Percentiles rank a stretch among this genome's conserved stretches.
phyloP scores from a whole-genome alignment of 768 basidiomycete species.

The Nevesoporus exiguus region DNA sequence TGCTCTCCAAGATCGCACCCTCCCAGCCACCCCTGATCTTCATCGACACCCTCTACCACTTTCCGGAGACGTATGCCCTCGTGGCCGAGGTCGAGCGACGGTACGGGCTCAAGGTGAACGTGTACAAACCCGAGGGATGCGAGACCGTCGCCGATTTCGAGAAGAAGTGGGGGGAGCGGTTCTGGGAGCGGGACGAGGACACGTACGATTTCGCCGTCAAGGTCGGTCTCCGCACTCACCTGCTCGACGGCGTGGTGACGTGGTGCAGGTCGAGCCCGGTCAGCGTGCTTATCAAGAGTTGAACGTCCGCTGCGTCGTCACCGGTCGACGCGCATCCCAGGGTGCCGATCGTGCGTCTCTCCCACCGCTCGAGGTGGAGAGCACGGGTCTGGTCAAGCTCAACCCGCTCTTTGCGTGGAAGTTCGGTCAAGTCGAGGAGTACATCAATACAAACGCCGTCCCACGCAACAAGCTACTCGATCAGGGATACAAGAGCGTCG shows the following conservation, averaged over 20 bases:
- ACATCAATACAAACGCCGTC: constrained; percentile 76
- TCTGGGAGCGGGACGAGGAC: constrained; percentile 88
- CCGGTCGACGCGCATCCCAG: constrained; percentile 91
- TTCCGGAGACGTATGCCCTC: constrained; percentile 87
- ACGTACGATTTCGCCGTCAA: constrained; percentile 92
- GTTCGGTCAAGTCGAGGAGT: constrained; percentile 79
- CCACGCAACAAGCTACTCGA: constrained; percentile 85
- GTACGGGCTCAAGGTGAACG: constrained; percentile 70
- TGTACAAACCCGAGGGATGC: constrained; percentile 77
- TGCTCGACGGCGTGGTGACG: background rate
- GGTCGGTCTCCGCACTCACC: constrained; percentile 40
- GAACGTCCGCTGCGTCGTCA: constrained; percentile 82
- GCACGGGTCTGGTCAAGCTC: constrained; percentile 86
- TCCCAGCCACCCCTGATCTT: constrained; percentile 82
- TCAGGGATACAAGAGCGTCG: constrained; percentile 92
- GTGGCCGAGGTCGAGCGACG: constrained; percentile 74
- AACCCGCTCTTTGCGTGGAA: constrained; percentile 92
- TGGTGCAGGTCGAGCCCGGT: constrained; percentile 84
- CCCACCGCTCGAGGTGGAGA: constrained; percentile 85
- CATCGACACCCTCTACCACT: constrained; percentile 96
- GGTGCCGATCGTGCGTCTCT: constrained; percentile 84
- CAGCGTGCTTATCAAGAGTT: constrained; percentile 81
- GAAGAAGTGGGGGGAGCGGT: constrained; percentile 64
- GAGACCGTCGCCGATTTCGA: constrained; percentile 72
- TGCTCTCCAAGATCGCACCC: constrained; percentile 80